Evolutionary conservation across 495 filamentous ascomycete species (phyloP).

Genomic region (Neurospora sp.): DNA sequence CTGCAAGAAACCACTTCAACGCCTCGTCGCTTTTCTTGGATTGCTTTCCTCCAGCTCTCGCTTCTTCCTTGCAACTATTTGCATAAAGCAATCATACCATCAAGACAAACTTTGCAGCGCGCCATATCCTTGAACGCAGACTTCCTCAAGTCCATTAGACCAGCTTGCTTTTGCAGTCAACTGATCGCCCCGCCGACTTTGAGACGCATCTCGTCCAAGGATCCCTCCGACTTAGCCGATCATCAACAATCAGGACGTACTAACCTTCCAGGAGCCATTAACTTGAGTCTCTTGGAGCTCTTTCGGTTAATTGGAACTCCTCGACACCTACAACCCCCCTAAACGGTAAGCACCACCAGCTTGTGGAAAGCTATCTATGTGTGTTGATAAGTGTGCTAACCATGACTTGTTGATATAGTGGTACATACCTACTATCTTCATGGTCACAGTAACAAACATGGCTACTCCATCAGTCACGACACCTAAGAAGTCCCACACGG

Average conservation of each 20-base stretch:
- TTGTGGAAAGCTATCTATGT: not conserved
- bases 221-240: slow-evolving; percentile 39
- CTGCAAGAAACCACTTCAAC: not conserved
- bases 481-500: slow-evolving; percentile 85
- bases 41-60: slow-evolving; percentile 24
- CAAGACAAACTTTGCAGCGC: slow-evolving; percentile 1
- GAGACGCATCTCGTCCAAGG: slow-evolving; percentile 25
- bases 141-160: slow-evolving; percentile 31
- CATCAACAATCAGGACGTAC: slow-evolving; percentile 39
- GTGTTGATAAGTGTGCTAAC: slow-evolving; percentile 6
- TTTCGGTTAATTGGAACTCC: slow-evolving; percentile 35
- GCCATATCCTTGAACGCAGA: slow-evolving; percentile 19
- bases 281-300: slow-evolving; percentile 55
- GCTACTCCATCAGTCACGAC: slow-evolving; percentile 82
- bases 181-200: slow-evolving; percentile 38
- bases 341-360: slow-evolving; percentile 34
- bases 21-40: slow-evolving; percentile 6
- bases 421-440: slow-evolving; percentile 21
- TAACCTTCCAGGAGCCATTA: slow-evolving; percentile 54
- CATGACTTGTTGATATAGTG: slow-evolving; percentile 34
- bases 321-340: slow-evolving; percentile 11
- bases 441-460: slow-evolving; percentile 49
- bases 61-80: slow-evolving; percentile 10
- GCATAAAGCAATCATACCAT: slow-evolving; percentile 9
- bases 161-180: slow-evolving; percentile 30